Percentiles rank a stretch among this genome's conserved stretches.
Conservation (phyloP, 1,139 yeast genomes). For the Kodamaea sp. region DNA sequence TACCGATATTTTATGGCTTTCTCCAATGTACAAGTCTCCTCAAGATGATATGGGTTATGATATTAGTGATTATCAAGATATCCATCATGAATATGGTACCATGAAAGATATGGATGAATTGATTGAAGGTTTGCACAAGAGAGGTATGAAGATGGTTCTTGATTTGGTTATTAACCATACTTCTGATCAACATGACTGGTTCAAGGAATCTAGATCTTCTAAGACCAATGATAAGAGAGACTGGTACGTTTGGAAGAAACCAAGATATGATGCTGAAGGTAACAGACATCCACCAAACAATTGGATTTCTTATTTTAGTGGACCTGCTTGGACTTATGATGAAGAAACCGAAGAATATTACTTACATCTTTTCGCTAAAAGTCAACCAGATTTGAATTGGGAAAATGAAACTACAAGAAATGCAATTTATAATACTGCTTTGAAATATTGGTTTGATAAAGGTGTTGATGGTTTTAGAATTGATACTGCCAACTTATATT, state of each 20-base stretch:
- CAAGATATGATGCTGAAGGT: conserved; percentile 44
- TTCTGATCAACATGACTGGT: conserved; percentile 55
- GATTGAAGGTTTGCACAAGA: conserved; percentile 43
- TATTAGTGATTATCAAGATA: conserved; percentile 49
- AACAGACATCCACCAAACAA: conserved; percentile 54
- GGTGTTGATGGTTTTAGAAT: conserved; percentile 61
- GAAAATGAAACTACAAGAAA: conserved; percentile 49
- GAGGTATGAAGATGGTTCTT: conserved; percentile 50
- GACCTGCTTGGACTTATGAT: conserved; percentile 56
- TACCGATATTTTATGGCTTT: conserved; percentile 52
- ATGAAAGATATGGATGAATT: conserved; percentile 48
- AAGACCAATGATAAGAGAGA: conserved; percentile 53
- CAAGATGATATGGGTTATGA: conserved; percentile 66
- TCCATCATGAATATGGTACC: conserved; percentile 52
- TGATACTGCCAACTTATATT: conserved; percentile 52
- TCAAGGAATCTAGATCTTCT: conserved; percentile 51
- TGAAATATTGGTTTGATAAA: conserved; percentile 52
- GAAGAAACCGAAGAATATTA: conserved; percentile 51
- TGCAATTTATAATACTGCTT: conserved; percentile 48
- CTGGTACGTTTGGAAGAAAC: conserved; percentile 59
- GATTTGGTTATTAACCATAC: conserved; percentile 61
- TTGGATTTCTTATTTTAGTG: conserved; percentile 52
- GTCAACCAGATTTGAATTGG: conserved; percentile 62
- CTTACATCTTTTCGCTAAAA: conserved; percentile 46
- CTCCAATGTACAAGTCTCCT: conserved; percentile 58